A percentile compares a stretch with the other conserved stretches of the same genome.
These are phyloP conservation scores for Nowakowskiella sp. DNA, from an alignment of 192 early-diverging fungal genomes.

Conservation along the genomic window DNA sequence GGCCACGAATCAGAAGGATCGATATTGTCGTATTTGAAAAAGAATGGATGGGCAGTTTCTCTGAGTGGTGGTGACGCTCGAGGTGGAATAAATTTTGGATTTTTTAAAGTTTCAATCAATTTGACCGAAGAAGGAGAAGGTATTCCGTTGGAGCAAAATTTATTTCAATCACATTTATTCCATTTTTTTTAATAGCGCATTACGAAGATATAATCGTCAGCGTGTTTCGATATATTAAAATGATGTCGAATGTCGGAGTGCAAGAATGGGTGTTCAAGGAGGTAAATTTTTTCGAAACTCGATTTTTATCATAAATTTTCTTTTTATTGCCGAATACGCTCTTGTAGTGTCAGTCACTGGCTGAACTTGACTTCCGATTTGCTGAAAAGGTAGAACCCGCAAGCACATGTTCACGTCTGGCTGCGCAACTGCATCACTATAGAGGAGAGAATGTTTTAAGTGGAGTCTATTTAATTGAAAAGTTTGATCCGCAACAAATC, in stretches of 20 bases:
- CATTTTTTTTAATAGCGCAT: constrained; percentile 24
- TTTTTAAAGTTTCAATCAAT: constrained; percentile 76
- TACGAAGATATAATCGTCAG: constrained; percentile 72
- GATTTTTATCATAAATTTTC: constrained; percentile 5
- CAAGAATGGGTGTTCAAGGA: constrained; percentile 80
- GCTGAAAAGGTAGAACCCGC: constrained; percentile 51
- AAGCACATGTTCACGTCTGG: constrained; percentile 57
- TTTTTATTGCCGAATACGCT: background rate
- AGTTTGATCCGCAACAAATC: constrained; percentile 59
- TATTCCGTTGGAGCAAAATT: no score
- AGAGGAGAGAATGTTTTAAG: constrained; percentile 55
- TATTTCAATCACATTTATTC: background rate
- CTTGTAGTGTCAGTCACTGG: constrained; percentile 24
- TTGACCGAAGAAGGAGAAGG: constrained; percentile 75
- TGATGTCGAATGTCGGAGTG: constrained; percentile 64
- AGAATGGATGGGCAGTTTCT: constrained; percentile 79
- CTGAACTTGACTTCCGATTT: constrained; percentile 33
- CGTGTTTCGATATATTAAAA: constrained; percentile 83
- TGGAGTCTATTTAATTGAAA: constrained; percentile 58
- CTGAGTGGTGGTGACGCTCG: constrained; percentile 57
- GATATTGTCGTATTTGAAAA: constrained; percentile 73
- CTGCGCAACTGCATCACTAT: constrained; percentile 75
- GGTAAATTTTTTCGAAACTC: constrained; percentile 40
- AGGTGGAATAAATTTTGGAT: constrained; percentile 63
- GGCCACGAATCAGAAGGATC: constrained; percentile 90